These are phyloP conservation scores for Nicotiana otophora DNA, from an alignment of 257 asterid genomes.

Conservation along the genomic window DNA sequence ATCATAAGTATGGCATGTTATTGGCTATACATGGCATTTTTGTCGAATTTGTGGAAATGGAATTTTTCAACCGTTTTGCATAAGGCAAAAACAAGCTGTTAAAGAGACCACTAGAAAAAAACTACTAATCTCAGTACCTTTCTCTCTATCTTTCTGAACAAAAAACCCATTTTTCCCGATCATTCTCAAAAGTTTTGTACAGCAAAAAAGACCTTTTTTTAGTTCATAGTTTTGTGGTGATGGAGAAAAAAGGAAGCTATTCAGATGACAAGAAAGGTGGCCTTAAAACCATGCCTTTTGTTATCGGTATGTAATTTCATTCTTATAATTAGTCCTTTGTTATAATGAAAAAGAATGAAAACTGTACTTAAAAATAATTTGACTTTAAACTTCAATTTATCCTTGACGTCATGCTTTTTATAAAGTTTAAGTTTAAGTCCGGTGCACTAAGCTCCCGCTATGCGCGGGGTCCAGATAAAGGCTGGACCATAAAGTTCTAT, in stretches of 20 bases:
- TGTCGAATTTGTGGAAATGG: not conserved
- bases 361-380: no score
- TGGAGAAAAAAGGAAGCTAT: conserved; percentile 32
- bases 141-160: not conserved
- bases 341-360: no score
- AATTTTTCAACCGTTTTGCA: not conserved
- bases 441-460: no score
- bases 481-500: no score
- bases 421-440: no score
- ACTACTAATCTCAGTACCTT: not conserved
- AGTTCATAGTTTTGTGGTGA: not conserved
- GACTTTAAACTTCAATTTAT: no score
- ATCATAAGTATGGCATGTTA: not conserved
- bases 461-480: no score
- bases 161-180: not conserved
- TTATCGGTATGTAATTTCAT: conserved; percentile 39
- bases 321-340: not conserved
- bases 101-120: not conserved
- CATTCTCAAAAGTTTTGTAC: not conserved
- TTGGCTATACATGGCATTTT: not conserved
- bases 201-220: not conserved
- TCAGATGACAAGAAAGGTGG: conserved; percentile 46
- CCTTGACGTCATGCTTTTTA: no score
- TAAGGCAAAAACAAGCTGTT: not conserved
- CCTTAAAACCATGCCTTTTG: conserved; percentile 59